Base-by-base conservation (phyloP, 2,329 filamentous ascomycete species). In the Colletotrichum brevisporum region DNA sequence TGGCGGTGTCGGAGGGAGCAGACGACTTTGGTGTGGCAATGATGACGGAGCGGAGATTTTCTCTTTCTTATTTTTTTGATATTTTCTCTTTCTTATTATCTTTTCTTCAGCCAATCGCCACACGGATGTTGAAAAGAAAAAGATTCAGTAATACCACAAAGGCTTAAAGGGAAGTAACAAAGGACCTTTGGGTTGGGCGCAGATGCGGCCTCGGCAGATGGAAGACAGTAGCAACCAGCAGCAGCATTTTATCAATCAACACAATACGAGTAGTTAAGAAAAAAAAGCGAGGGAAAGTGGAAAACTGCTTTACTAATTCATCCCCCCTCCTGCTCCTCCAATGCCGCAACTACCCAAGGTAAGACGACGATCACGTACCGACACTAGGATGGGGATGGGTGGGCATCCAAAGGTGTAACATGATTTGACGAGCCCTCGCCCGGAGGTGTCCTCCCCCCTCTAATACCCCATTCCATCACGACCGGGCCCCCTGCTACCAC, bases 341-440 rank as follows among this genome's bases (percentile, higher is more conserved):
- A 31, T 53, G 66, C 66, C 66, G 66, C 50, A 66, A 48, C 48
- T 66, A 66, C 48, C 66, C 66, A 55, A 39, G 47, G 41, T 21
- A n/a, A 24, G 45, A 36, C 48, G 66, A 69, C n/a, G 60, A 68
- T 66, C 61, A 50, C 24, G 4, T 41, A 67, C 31, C 8, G 8
- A 36, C 31, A 36, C 31, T 36, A 9, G 41, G 24, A 24, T 18
- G 13, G 36, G 57, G 21, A 24, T 16, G 55, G 43, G 15, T 36
- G 31, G 31, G 31, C 24, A 10, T 36, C 31, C 15, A 48, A n/a
- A 52, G 54, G 50, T 60, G 31, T 66, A 51, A 60, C 43, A 43
- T 60, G 50, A 60, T 66, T 69, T 39, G 62, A 18, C 43, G 9
- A 47, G 65, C 31, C 10, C 13, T 48, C 24, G 26, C 31, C 24